Evolutionary conservation across 768 basidiomycete genomes (phyloP).

Genomic region (Mycena galericulata): DNA sequence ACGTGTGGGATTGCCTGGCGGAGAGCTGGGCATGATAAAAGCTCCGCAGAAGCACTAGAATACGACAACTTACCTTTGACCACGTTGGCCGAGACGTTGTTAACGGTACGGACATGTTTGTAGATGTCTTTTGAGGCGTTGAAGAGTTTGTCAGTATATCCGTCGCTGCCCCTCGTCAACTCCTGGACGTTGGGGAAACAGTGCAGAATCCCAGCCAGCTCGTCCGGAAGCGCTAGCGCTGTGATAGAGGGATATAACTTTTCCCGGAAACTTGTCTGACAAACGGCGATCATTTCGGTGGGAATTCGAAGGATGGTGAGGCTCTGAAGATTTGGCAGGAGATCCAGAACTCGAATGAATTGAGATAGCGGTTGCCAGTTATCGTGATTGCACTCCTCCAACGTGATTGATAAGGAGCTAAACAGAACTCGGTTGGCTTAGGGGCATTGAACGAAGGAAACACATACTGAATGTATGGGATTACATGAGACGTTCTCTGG

Average conservation of each 20-base stretch:
- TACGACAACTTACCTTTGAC: not conserved
- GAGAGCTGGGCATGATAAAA: not conserved
- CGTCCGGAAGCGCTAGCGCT: not conserved
- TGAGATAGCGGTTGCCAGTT: conserved; percentile 20
- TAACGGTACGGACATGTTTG: not conserved
- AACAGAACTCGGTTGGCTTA: not conserved
- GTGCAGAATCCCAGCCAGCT: not conserved
- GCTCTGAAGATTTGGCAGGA: conserved; percentile 1
- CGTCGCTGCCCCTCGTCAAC: not conserved
- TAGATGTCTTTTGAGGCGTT: not conserved
- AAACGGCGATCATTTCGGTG: not conserved
- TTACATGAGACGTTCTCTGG: conserved; percentile 8
- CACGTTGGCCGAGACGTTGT: not conserved
- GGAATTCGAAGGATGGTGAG: not conserved
- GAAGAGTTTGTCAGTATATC: not conserved
- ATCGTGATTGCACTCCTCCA: conserved; percentile 6
- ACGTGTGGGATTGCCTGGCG: conserved; percentile 7
- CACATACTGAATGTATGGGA: conserved; percentile 12
- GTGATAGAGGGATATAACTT: conserved; percentile 8
- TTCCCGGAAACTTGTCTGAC: not conserved
- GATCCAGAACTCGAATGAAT: conserved; percentile 13
- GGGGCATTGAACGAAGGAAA: not conserved
- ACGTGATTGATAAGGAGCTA: conserved; percentile 5
- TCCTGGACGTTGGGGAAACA: conserved; percentile 15
- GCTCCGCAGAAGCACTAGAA: not conserved